phyloP scores from a whole-genome alignment of 805 yeast species.

The Wickerhamiella azyma region DNA sequence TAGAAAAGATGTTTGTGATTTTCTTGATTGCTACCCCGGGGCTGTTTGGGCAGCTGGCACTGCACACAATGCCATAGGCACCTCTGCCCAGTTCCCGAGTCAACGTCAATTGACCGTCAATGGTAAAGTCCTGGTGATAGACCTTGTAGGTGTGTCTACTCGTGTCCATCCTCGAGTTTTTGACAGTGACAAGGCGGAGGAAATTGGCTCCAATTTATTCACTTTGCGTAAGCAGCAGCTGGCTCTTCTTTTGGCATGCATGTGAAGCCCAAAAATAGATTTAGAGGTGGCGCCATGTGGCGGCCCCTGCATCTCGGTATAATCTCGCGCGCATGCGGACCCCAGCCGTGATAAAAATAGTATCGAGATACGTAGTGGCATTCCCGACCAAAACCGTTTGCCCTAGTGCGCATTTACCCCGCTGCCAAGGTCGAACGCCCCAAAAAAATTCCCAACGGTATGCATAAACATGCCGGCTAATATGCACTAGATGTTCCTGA shows the following conservation, averaged over 20 bases:
- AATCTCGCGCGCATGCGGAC: too few species aligned
- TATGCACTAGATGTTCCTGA: too few species aligned
- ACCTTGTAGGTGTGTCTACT: slow-evolving; percentile 37
- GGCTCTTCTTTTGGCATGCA: background rate
- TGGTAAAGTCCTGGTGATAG: slow-evolving; percentile 82
- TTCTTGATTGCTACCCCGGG: slow-evolving; percentile 91
- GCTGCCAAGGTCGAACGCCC: too few species aligned
- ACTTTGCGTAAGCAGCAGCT: background rate
- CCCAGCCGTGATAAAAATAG: too few species aligned
- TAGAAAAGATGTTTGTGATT: slow-evolving; percentile 85
- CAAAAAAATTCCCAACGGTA: too few species aligned
- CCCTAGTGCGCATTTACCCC: too few species aligned
- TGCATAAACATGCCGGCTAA: too few species aligned
- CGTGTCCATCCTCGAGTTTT: background rate
- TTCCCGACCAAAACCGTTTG: too few species aligned
- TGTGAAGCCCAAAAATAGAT: background rate
- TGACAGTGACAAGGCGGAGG: background rate
- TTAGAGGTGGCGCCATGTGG: background rate
- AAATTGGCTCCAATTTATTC: background rate
- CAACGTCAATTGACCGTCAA: slow-evolving; percentile 76
- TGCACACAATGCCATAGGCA: slow-evolving; percentile 93
- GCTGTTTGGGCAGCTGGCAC: slow-evolving; percentile 56
- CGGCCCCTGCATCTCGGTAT: background rate
- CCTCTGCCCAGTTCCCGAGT: slow-evolving; percentile 95
- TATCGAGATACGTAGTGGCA: too few species aligned